Base-by-base conservation (phyloP, 208 protist genomes). In the Trypanosoma boissoni region DNA sequence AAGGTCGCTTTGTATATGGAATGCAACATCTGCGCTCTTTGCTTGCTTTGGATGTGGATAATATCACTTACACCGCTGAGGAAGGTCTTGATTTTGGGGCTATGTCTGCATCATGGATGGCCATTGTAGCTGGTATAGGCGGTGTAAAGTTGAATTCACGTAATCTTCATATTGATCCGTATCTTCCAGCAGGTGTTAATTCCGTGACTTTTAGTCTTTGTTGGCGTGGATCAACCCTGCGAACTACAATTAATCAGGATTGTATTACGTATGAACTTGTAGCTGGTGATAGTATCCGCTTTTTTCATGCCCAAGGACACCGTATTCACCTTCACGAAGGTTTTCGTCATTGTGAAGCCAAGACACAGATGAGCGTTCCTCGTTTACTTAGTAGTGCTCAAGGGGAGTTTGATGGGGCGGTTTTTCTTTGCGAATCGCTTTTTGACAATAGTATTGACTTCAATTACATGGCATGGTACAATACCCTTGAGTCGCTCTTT, bases 361-460 rank as follows among this genome's bases (percentile, higher is more conserved):
- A 16, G 18, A 60, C 42, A 16, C 50, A 67, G 34, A 53, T 89
- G 29, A 45, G 53, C 49, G 80, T 96, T 42, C 79, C 86, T 8
- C 83, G 80, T 43, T 55, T 66, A 23, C 74, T 69, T 21, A 64
- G 63, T 21, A 78, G 68, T 23, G 70, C 64, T 43, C 56, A 80
- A 20, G 69, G 70, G 10, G 64, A 83, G 45, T 89, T 96, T 63
- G 89, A 92, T 41, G 89, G 89, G 24, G 89, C 83, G 43, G 68
- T 96, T 54, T 78, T 96, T 48, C 70, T 88, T 23, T 76, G 63
- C 27, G 89, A 96, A 53, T 78, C 70, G 21, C 64, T 96, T 28
- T 91, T 96, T 58, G 67, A 89, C 61, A 84, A 92, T 64, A 72
- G 91, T n/a, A 74, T 86, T 43, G 80, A 96, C 49, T 87, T 90